These are phyloP conservation scores for Candida nemodendra DNA, from an alignment of 805 yeast genomes.

Conservation along the genomic window DNA sequence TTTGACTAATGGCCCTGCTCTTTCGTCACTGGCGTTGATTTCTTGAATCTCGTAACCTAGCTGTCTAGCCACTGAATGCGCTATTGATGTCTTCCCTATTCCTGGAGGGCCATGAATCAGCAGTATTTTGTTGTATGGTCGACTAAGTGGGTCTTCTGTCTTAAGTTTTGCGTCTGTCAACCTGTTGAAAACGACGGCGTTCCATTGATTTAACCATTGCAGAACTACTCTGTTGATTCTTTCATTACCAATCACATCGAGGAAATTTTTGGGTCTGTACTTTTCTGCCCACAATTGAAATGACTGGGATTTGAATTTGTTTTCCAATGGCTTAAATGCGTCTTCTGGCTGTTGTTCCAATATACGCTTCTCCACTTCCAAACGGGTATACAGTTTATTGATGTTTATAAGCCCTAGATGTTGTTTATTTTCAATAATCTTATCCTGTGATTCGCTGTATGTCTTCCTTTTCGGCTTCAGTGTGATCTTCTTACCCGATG, in stretches of 20 bases:
- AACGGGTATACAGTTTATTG: constrained; percentile 18
- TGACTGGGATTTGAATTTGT: constrained; percentile 7
- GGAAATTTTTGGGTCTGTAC: constrained; percentile 62
- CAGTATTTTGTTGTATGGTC: constrained; percentile 64
- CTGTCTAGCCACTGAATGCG: constrained; percentile 80
- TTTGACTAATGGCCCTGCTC: constrained; percentile 53
- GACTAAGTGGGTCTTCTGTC: constrained; percentile 46
- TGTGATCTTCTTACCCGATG: constrained; percentile 24
- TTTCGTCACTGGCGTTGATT: constrained; percentile 81
- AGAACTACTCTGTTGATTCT: constrained; percentile 55
- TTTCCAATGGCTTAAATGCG: constrained; percentile 9
- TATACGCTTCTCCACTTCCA: constrained; percentile 24
- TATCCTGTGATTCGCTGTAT: not conserved
- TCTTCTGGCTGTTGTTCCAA: constrained; percentile 12
- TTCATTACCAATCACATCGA: constrained; percentile 72
- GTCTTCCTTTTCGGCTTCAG: constrained; percentile 18
- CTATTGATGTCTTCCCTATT: constrained; percentile 85
- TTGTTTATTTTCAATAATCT: constrained; percentile 1
- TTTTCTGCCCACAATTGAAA: constrained; percentile 54
- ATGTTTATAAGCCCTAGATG: constrained; percentile 26
- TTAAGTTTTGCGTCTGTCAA: constrained; percentile 23
- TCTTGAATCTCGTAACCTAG: constrained; percentile 80
- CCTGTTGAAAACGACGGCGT: constrained; percentile 51
- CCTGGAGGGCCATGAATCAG: constrained; percentile 93
- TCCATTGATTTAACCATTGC: constrained; percentile 69